Base-by-base conservation (phyloP, 2,329 filamentous ascomycete genomes). In the Drechslerella stenobrocha region DNA sequence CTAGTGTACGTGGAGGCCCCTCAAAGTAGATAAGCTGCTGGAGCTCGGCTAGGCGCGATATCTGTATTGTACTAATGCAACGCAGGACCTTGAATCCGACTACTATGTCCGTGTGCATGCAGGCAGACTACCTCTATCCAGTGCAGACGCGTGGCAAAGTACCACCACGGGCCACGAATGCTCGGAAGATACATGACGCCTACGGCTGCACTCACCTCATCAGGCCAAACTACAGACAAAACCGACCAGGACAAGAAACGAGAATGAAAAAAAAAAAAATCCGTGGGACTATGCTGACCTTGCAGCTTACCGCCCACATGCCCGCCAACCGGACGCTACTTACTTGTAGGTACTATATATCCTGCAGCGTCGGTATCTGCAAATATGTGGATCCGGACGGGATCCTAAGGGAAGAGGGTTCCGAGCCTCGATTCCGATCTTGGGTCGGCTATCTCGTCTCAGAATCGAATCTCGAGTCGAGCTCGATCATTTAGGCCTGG, bases 381-480 rank as follows among this genome's bases (percentile, higher is more conserved):
- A 20, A 42, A 20, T 42, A 42, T 7, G 37, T 8, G 34, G 34
- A 30, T 30, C 28, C 28, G 5, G 11, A 5, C 28, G 28, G 28
- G 28, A 30, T 5, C 28, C 28, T 11, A 5, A 11, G 11, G 28
- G 11, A 11, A 5, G 28, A 30, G 28, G 5, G 28, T 30, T 30
- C 28, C 5, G 15, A 18, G 22, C 18, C 37, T 18, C 15, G 15
- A 18, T 42, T 5, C 3, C 7, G 4, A 42, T 18, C 37, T 2
- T 42, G 15, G 9, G 8, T 42, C 15, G 15, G 37, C 7, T 18
- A 42, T 18, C 7, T 42, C 4, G 37, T 30, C 37, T 42, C 15
- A 42, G 37, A 42, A 42, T 20, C 37, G 37, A 20, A 18, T 42
- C 37, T 42, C 37, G 7, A 42, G 22, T 42, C 37, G 37, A 42